Evolutionary conservation across 78 protist genomes (phyloP), one percentile per base, ranked within the genome.

Genomic region (Dictyostelium purpureum): DNA sequence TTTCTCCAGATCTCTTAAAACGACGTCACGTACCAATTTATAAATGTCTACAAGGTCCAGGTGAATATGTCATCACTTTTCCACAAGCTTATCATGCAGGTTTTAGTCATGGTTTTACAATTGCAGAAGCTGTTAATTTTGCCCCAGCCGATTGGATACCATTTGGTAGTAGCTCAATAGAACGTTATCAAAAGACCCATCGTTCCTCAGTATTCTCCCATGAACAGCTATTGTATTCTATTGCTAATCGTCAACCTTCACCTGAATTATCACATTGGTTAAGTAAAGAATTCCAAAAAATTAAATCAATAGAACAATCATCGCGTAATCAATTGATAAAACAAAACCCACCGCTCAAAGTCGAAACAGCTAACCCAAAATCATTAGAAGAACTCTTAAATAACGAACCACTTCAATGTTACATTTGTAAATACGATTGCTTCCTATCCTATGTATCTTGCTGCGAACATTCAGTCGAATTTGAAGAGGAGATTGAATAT

Each of bases 31-130:
- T 97, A 0, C 96, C 89, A 4, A 94, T 95, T 6, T 43, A 26
- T 11, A 78, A 76, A 31, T 67, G 90, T 6, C 83, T 95, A 26
- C 99, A 97, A 78, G 77, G 74, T 6, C 94, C 95, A 18, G 97
- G 97, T 24, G 99, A 97, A 85, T 96, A 96, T 43, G 88, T 97
- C 21, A 75, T 97, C 33, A 97, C 98, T 7, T 96, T 97, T 61
- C 99, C 99, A 52, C 83, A 88, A 16, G 98, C 97, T 7, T 97
- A 95, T 54, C 99, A 97, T 77, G 97, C 96, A 4, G 99, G 99
- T 18, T 97, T 97, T 67, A 91, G 94, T 54, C 93, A 95, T 57
- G 97, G 91, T 21, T 96, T 94, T 66, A 97, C 96, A 37, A 24
- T 81, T 6, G 98, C 98, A 21, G 99, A 97, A 87, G 97, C 98